A percentile compares a stretch with the other conserved stretches of the same genome.
These are phyloP conservation scores for Termitomyces bulborhizus DNA, from an alignment of 768 basidiomycete species.

Conservation along the genomic window DNA sequence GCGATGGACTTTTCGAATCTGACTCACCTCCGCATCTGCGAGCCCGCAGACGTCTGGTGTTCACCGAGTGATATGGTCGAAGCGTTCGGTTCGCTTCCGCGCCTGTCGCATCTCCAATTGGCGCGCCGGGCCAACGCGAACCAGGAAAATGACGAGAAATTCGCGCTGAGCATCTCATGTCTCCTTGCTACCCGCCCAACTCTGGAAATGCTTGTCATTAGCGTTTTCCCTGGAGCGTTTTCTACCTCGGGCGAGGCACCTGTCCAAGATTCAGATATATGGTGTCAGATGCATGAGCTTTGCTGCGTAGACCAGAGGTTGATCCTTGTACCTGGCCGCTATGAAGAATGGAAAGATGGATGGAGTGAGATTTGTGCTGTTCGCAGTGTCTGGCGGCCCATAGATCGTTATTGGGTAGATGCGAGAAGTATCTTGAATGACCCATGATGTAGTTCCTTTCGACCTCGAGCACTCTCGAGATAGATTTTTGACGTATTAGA, in stretches of 20 bases:
- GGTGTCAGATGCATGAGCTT: slow-evolving; percentile 18
- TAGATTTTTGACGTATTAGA: background rate
- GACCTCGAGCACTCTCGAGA: background rate
- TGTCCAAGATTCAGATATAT: slow-evolving; percentile 20
- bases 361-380: slow-evolving; percentile 15
- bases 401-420: slow-evolving; percentile 15
- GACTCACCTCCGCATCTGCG: slow-evolving; percentile 32
- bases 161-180: slow-evolving; percentile 24
- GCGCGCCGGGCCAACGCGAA: slow-evolving; percentile 34
- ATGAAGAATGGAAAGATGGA: slow-evolving; percentile 19
- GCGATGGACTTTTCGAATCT: slow-evolving; percentile 14
- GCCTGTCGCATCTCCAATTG: slow-evolving; percentile 33
- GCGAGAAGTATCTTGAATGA: background rate
- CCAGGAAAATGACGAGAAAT: slow-evolving; percentile 32
- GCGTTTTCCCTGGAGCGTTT: slow-evolving; percentile 19
- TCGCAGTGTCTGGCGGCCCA: slow-evolving; percentile 13
- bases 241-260: slow-evolving; percentile 6
- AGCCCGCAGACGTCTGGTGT: slow-evolving; percentile 30
- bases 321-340: slow-evolving; percentile 16
- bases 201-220: slow-evolving; percentile 30
- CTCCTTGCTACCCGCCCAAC: slow-evolving; percentile 21
- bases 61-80: slow-evolving; percentile 27
- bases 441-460: background rate
- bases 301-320: slow-evolving; percentile 18
- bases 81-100: slow-evolving; percentile 26